Evolutionary conservation across 495 filamentous ascomycete species (phyloP).

Genomic region (Tuber aestivum): DNA sequence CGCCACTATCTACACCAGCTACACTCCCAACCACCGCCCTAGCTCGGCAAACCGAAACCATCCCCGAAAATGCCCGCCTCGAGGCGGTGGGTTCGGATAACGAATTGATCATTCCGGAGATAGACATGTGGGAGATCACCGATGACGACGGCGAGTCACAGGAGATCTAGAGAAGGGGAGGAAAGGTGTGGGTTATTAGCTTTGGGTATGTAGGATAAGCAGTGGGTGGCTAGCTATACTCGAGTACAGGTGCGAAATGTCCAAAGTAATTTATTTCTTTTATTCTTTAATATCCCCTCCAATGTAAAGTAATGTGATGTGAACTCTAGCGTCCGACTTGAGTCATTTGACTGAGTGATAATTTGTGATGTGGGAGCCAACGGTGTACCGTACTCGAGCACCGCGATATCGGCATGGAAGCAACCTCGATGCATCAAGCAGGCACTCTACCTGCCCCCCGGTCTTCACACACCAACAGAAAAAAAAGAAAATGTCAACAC

Average conservation of each 20-base stretch:
- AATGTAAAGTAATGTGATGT: background rate
- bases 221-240: background rate
- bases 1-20: background rate
- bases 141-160: constrained; percentile 17
- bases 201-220: background rate
- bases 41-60: background rate
- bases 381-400: no score
- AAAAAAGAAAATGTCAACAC: constrained; percentile 45
- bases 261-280: background rate
- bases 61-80: background rate
- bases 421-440: background rate
- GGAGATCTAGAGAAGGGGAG: background rate
- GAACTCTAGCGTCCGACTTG: background rate
- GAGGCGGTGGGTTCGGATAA: constrained; percentile 24
- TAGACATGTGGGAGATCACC: constrained; percentile 29
- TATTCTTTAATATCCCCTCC: no score
- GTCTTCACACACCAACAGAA: background rate
- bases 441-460: background rate
- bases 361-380: background rate
- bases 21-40: background rate
- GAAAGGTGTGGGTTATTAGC: background rate
- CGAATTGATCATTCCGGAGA: constrained; percentile 36
- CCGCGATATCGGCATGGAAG: no score
- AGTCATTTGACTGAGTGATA: background rate
- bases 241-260: background rate